These are phyloP conservation scores for Fusarium chlamydosporum DNA, from an alignment of 2,329 filamentous ascomycete genomes.

Conservation along the genomic window DNA sequence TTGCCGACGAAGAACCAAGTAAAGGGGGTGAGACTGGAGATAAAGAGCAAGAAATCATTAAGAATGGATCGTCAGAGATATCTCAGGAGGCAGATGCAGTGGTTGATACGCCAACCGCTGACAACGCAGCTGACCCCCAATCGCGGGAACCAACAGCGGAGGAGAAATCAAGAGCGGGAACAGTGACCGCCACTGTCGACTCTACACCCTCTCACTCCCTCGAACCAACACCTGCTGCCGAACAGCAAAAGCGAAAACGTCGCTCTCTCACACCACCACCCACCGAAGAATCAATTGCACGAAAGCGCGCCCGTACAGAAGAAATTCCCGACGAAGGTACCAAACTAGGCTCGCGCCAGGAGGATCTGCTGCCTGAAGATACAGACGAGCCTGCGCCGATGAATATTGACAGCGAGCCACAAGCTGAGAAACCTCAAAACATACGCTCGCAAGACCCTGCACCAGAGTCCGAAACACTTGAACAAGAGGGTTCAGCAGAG, in stretches of 20 bases:
- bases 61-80: slow-evolving; percentile 28
- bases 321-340: slow-evolving; percentile 31
- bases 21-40: slow-evolving; percentile 18
- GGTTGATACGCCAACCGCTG: slow-evolving; percentile 20
- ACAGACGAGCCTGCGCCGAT: slow-evolving; percentile 32
- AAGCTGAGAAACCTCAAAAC: slow-evolving; percentile 15
- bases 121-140: slow-evolving; percentile 26
- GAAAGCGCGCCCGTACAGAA: slow-evolving; percentile 68
- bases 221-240: slow-evolving; percentile 29
- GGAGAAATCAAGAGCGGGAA: slow-evolving; percentile 28
- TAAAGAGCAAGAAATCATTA: slow-evolving; percentile 13
- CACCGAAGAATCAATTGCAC: slow-evolving; percentile 65
- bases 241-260: slow-evolving; percentile 74
- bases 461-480: slow-evolving; percentile 3
- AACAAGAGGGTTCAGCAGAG: slow-evolving; percentile 9
- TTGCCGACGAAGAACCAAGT: slow-evolving; percentile 12
- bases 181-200: slow-evolving; percentile 27
- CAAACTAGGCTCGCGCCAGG: slow-evolving; percentile 28
- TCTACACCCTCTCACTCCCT: slow-evolving; percentile 25
- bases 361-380: slow-evolving; percentile 20
- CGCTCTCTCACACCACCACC: slow-evolving; percentile 74
- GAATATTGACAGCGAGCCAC: slow-evolving; percentile 29
- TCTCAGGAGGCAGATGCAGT: slow-evolving; percentile 1
- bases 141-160: slow-evolving; percentile 21
- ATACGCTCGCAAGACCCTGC: slow-evolving; percentile 3